Evolutionary conservation across 208 protist species (phyloP).

Genomic region (Leishmania mexicana): DNA sequence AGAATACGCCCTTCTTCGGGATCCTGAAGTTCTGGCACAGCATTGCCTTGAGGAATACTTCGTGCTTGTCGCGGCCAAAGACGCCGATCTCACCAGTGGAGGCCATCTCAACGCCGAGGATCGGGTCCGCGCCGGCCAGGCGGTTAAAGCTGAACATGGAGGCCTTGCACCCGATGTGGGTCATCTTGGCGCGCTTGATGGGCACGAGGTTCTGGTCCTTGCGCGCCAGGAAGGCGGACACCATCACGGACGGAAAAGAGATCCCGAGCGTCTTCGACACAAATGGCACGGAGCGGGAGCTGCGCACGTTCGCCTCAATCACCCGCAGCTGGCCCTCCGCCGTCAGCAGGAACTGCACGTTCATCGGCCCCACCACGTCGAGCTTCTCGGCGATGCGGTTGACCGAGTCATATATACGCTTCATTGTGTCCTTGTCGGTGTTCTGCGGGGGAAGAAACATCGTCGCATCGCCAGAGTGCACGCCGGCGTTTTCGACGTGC

Average conservation of each 20-base stretch:
- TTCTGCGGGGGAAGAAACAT: conserved; percentile 95
- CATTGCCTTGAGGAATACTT: conserved; percentile 94
- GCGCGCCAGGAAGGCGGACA: conserved; percentile 78
- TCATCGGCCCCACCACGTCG: conserved; percentile 97
- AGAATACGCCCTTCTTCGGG: conserved; percentile 84
- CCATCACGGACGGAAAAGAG: conserved; percentile 93
- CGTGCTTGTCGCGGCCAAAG: conserved; percentile 89
- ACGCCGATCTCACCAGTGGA: conserved; percentile 97
- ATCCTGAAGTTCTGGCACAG: conserved; percentile 83
- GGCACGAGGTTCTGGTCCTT: conserved; percentile 76
- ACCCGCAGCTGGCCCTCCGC: conserved; percentile 94
- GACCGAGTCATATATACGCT: conserved; percentile 77
- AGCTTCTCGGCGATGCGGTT: conserved; percentile 93
- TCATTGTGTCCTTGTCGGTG: conserved; percentile 85
- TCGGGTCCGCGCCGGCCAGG: conserved; percentile 97
- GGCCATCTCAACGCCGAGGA: conserved; percentile 99
- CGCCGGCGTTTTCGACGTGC: conserved; percentile 99
- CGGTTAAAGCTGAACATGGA: conserved; percentile 99
- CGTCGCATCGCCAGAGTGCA: conserved; percentile 97
- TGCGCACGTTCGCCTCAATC: conserved; percentile 98
- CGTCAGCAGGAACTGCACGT: conserved; percentile 98
- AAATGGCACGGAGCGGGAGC: conserved; percentile 98
- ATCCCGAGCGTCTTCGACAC: conserved; percentile 97
- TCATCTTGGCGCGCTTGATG: conserved; percentile 90
- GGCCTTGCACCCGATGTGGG: conserved; percentile 95